These are phyloP conservation scores for Colletotrichum caudatum DNA, from an alignment of 2,329 filamentous ascomycete genomes.

Conservation along the genomic window DNA sequence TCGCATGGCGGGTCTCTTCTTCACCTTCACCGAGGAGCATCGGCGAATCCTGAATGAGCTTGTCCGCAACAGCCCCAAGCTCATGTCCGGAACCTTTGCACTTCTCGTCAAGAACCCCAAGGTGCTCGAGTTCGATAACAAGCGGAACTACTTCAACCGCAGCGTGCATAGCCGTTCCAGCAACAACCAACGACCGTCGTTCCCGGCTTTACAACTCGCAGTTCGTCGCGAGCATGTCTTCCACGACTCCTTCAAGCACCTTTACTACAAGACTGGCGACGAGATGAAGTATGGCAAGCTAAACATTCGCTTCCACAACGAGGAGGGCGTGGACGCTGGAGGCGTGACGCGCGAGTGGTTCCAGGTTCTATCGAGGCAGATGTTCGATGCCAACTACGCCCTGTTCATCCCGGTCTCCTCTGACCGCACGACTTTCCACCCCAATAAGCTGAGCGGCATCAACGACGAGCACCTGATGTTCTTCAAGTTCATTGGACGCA, in stretches of 20 bases:
- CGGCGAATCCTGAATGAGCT: conserved; percentile 98
- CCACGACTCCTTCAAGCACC: conserved; percentile 97
- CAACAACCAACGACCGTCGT: conserved; percentile 76
- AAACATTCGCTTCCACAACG: conserved; percentile 95
- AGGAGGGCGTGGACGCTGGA: conserved; percentile 97
- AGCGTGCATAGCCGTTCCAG: conserved; percentile 82
- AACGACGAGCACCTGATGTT: conserved; percentile 97
- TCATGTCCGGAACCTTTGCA: conserved; percentile 98
- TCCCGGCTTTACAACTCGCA: conserved; percentile 82
- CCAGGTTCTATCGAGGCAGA: conserved; percentile 94
- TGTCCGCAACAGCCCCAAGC: conserved; percentile 94
- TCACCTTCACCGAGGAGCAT: conserved; percentile 97
- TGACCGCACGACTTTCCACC: conserved; percentile 98
- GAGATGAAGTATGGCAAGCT: conserved; percentile 99
- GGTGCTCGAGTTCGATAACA: conserved; percentile 99
- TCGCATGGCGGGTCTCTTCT: conserved; percentile 91
- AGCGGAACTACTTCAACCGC: conserved; percentile 98
- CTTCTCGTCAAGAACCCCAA: conserved; percentile 98
- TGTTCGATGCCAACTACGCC: conserved; percentile 99
- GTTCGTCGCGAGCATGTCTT: conserved; percentile 96
- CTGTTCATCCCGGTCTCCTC: conserved; percentile 97
- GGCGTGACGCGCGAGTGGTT: conserved; percentile 99
- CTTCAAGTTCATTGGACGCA: conserved; percentile 99
- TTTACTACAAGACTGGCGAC: conserved; percentile 95
- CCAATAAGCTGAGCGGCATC: conserved; percentile 92